Evolutionary conservation across 2,329 filamentous ascomycete genomes (phyloP), one percentile per base, ranked within the genome.

Genomic region (Ophiostoma sp.): DNA sequence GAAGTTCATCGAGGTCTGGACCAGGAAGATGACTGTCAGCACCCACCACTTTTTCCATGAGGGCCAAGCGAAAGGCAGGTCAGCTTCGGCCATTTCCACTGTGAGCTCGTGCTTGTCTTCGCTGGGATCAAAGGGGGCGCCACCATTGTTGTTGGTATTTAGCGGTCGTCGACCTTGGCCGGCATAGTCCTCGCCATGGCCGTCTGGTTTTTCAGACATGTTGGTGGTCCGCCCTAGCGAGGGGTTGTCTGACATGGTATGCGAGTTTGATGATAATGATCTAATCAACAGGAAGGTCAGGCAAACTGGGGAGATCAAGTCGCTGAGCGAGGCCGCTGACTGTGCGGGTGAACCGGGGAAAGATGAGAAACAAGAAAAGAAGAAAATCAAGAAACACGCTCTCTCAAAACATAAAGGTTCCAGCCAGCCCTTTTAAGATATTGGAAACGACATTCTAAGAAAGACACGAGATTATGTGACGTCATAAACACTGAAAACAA

Each of bases 1-100:
- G 82, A 92, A 90, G 81, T 92, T 92, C 89, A 92, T 92, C 3
- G 89, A 91, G 1, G 88, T 86, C 76, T 92, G 90, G 4, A 92
- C 89, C 74, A 89, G 80, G 80, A 91, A 91, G 77, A 92, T 90
- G 77, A 91, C 83, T n/a, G 83, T 84, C 70, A 92, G 84, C 75
- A 92, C 90, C 76, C 82, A 86, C 89, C 90, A 92, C 79, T 92
- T 92, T 79, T 87, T 89, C 80, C 79, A 83, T 15, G 73, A 77
- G 0, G 88, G 80, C 73, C 86, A 92, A 10, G 81, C 81, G 76
- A 84, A 91, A 68, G 88, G 89, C 0, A 92, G 82, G 75, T 91
- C 83, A 27, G 82, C 79, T 68, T 83, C 82, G n/a, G 80, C 83
- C 73, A 84, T 82, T 41, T 84, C 82, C 72, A 69, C 68, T 11